Percentiles rank a stretch among this genome's conserved stretches.
Conservation (phyloP, 148 eudicot genomes). For the Arbutus unedo region DNA sequence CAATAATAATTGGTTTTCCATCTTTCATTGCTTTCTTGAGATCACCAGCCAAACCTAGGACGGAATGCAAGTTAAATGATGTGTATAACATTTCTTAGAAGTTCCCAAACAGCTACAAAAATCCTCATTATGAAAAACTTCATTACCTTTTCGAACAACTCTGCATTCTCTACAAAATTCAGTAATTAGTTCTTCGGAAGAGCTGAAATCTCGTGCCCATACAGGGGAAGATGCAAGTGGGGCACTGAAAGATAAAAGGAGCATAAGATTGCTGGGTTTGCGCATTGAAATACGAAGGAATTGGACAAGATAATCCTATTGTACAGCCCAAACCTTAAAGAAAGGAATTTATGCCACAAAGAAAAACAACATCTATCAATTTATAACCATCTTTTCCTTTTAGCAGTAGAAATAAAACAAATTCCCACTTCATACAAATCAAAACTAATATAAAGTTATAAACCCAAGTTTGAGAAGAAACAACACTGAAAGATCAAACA, state of each 20-base stretch:
- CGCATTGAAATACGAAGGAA: background rate
- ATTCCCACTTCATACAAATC: background rate
- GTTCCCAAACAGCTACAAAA: background rate
- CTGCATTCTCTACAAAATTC: constrained; percentile 99
- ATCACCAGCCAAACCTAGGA: constrained; percentile 94
- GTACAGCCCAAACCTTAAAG: background rate
- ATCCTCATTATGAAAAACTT: background rate
- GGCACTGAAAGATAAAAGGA: constrained; percentile 56
- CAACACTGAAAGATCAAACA: background rate
- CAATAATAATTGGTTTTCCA: constrained; percentile 96
- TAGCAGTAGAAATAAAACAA: background rate
- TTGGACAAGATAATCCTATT: background rate
- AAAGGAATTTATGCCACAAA: background rate
- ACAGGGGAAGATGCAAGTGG: constrained; percentile 91
- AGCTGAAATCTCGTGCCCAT: constrained; percentile 88
- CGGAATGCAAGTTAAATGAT: background rate
- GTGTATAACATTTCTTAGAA: constrained; percentile 7
- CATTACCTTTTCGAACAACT: constrained; percentile 91
- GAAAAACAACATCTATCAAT: background rate
- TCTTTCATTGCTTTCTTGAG: constrained; percentile 99
- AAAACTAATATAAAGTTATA: no score
- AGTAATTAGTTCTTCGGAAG: constrained; percentile 90
- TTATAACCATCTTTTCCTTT: background rate
- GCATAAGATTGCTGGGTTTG: constrained; percentile 20
- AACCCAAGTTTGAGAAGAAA: background rate